phyloP scores from a whole-genome alignment of 1,139 yeast species.

The Groenewaldozyma auringiensis region DNA sequence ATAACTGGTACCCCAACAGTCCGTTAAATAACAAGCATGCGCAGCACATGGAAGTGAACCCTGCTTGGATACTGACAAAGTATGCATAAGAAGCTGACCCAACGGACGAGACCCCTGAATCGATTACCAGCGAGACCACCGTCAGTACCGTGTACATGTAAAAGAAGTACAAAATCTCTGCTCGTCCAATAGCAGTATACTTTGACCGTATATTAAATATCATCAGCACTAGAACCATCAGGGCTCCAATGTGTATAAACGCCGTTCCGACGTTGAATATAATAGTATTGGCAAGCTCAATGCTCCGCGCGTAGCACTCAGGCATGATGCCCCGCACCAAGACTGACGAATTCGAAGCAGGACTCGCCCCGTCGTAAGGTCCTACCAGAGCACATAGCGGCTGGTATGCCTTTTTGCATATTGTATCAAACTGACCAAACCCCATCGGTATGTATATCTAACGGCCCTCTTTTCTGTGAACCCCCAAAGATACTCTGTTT shows the following conservation, averaged over 20 bases:
- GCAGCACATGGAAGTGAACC: conserved; percentile 63
- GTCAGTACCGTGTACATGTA: conserved; percentile 52
- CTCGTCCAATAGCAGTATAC: conserved; percentile 89
- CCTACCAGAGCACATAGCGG: conserved; percentile 72
- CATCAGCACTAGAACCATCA: conserved; percentile 57
- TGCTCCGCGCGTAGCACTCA: conserved; percentile 74
- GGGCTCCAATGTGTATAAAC: conserved; percentile 70
- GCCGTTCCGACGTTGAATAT: conserved; percentile 89
- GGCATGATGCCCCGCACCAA: conserved; percentile 58
- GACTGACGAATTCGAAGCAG: conserved; percentile 24
- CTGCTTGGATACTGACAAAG: conserved; percentile 76
- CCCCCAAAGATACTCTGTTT: too few relatives aligned
- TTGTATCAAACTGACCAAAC: conserved; percentile 62
- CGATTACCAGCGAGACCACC: conserved; percentile 65
- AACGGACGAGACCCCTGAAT: conserved; percentile 90
- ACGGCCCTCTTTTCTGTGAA: not conserved
- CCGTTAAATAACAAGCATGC: conserved; percentile 67
- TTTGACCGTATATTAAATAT: conserved; percentile 73
- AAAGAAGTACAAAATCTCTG: conserved; percentile 73
- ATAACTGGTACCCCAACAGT: conserved; percentile 71
- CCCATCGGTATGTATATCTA: conserved; percentile 27
- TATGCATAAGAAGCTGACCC: conserved; percentile 67
- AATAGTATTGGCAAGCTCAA: conserved; percentile 82
- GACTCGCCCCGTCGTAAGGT: conserved; percentile 26
- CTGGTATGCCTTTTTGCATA: conserved; percentile 63